phyloP scores from a whole-genome alignment of 108 stramenopile species.

The Poteriospumella lacustris region DNA sequence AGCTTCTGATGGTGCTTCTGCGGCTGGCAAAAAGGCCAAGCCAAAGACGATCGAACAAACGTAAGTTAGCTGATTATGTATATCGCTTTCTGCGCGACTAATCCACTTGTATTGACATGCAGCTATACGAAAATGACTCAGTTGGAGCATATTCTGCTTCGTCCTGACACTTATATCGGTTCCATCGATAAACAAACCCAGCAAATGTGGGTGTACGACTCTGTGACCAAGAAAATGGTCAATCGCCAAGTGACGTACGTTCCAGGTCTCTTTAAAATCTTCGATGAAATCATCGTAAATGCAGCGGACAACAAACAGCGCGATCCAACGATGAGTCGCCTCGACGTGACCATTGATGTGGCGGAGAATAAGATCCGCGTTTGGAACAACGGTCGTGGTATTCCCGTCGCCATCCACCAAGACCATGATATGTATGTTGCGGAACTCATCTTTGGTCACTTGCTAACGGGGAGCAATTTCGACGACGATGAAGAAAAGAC shows the following conservation, averaged over 20 bases:
- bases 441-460: slow-evolving; percentile 94
- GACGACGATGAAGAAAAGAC: slow-evolving; percentile 91
- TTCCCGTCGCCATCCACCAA: slow-evolving; percentile 56
- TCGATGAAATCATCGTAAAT: slow-evolving; percentile 99
- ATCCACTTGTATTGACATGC: no score
- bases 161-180: slow-evolving; percentile 96
- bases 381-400: slow-evolving; percentile 83
- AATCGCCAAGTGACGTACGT: slow-evolving; percentile 70
- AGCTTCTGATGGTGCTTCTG: no score
- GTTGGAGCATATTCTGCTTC: slow-evolving; percentile 90
- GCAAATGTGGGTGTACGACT: slow-evolving; percentile 83
- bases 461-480: slow-evolving; percentile 89
- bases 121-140: slow-evolving; percentile 93
- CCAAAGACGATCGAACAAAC: no score
- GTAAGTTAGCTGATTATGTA: no score
- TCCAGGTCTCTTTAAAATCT: slow-evolving; percentile 98
- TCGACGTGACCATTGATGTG: slow-evolving; percentile 75
- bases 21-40: no score
- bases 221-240: slow-evolving; percentile 59
- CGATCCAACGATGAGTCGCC: slow-evolving; percentile 81
- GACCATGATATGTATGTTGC: slow-evolving; percentile 67
- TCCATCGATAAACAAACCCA: slow-evolving; percentile 70
- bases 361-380: slow-evolving; percentile 74
- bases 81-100: no score
- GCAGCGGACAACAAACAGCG: slow-evolving; percentile 99